Evolutionary conservation across 192 early-diverging fungal species (phyloP).

Genomic region (Pilobolus umbonatus): DNA sequence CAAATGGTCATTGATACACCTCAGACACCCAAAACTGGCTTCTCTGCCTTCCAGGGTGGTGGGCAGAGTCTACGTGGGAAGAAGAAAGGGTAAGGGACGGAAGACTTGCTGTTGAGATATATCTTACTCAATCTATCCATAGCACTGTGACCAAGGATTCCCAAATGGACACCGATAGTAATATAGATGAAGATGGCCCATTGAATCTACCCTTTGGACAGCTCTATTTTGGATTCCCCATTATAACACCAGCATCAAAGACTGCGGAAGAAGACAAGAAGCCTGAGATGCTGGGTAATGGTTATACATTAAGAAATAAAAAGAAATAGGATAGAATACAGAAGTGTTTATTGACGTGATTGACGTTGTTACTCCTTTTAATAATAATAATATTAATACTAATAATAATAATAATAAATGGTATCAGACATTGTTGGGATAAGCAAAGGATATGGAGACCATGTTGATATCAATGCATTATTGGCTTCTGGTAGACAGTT

Average conservation of each 20-base stretch:
- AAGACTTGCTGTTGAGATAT: neutral
- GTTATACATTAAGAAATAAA: constrained; percentile 19
- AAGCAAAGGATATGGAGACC: too few species aligned
- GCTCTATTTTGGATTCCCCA: constrained; percentile 86
- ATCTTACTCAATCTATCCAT: neutral
- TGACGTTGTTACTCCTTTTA: too few species aligned
- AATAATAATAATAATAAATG: too few species aligned
- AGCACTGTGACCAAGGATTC: neutral
- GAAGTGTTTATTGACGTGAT: too few species aligned
- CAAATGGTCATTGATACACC: constrained; percentile 25
- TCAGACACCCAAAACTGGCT: constrained; percentile 5
- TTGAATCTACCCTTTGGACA: constrained; percentile 81
- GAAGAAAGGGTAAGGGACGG: constrained; percentile 33
- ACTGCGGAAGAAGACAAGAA: constrained; percentile 31
- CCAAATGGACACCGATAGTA: neutral
- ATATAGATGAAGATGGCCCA: constrained; percentile 43
- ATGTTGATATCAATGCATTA: too few species aligned
- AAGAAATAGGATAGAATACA: too few species aligned
- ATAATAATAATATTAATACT: too few species aligned
- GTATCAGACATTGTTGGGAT: too few species aligned
- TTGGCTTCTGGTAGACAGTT: neutral
- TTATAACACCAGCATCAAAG: constrained; percentile 58
- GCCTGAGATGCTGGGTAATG: neutral
- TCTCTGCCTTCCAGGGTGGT: constrained; percentile 27
- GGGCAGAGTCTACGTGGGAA: constrained; percentile 30